Conservation (phyloP, 345 rosid species). For the Erucastrum elatum region DNA sequence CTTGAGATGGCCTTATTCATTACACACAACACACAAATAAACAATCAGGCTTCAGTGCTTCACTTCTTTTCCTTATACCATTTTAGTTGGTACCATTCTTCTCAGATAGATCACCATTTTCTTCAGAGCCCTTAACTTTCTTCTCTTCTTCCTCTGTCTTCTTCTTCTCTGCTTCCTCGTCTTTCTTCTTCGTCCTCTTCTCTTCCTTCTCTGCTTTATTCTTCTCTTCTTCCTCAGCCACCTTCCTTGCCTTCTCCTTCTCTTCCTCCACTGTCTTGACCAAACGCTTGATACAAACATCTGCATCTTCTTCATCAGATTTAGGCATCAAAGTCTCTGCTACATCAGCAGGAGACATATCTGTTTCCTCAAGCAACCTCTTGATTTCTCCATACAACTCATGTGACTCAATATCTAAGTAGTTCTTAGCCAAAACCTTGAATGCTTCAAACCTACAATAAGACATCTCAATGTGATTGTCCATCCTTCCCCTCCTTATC, state of each 20-base stretch:
- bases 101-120: not conserved
- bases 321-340: constrained; percentile 52
- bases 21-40: not conserved
- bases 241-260: constrained; percentile 26
- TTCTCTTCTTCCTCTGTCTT: constrained; percentile 9
- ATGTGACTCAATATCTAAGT: constrained; percentile 39
- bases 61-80: not conserved
- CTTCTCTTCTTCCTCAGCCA: constrained; percentile 33
- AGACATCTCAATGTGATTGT: constrained; percentile 50
- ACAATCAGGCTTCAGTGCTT: not conserved
- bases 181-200: constrained; percentile 4
- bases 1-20: not conserved
- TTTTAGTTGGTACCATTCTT: constrained; percentile 5
- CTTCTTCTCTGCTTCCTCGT: constrained; percentile 8
- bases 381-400: constrained; percentile 30
- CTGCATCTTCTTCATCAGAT: constrained; percentile 31
- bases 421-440: constrained; percentile 51
- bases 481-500: constrained; percentile 58
- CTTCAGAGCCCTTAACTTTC: not conserved
- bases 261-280: constrained; percentile 40
- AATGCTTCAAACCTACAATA: constrained; percentile 49
- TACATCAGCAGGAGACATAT: constrained; percentile 51
- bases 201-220: constrained; percentile 15
- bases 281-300: constrained; percentile 40
- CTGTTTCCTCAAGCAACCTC: constrained; percentile 26